A percentile compares a stretch with the other conserved stretches of the same genome.
Evolutionary conservation across 2,329 filamentous ascomycete genomes (phyloP).

Genomic region (Fusarium penzigii): DNA sequence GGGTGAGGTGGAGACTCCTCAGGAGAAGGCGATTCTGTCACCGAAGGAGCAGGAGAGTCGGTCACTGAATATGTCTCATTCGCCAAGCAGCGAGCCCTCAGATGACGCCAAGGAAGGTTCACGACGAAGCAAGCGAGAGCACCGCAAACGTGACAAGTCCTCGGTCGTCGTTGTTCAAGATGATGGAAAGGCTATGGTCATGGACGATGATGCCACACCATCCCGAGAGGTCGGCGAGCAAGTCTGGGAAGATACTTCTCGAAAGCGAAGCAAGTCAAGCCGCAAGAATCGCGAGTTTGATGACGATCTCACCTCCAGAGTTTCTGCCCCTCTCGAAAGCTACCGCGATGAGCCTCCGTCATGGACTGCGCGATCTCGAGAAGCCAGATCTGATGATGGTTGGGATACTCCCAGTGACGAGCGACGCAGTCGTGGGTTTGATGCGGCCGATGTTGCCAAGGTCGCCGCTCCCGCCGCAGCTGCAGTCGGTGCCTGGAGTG

Average conservation of each 20-base stretch:
- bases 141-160: slow-evolving; percentile 44
- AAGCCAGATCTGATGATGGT: slow-evolving; percentile 17
- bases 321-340: slow-evolving; percentile 33
- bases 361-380: slow-evolving; percentile 11
- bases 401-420: slow-evolving; percentile 11
- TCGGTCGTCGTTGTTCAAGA: slow-evolving; percentile 31
- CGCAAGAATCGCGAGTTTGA: slow-evolving; percentile 31
- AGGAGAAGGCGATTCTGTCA: slow-evolving; percentile 26
- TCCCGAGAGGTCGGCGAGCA: slow-evolving; percentile 19
- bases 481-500: slow-evolving; percentile 15
- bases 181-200: slow-evolving; percentile 19
- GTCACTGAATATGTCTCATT: slow-evolving; percentile 6
- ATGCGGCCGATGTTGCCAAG: slow-evolving; percentile 12
- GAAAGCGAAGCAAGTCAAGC: slow-evolving; percentile 37
- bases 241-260: slow-evolving; percentile 30
- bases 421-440: slow-evolving; percentile 10
- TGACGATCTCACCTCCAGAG: slow-evolving; percentile 24
- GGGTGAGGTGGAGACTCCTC: slow-evolving; percentile 48
- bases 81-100: slow-evolving; percentile 23
- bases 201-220: slow-evolving; percentile 16
- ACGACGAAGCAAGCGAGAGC: slow-evolving; percentile 36
- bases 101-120: slow-evolving; percentile 14
- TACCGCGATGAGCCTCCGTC: slow-evolving; percentile 28
- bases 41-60: slow-evolving; percentile 13
- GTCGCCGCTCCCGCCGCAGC: slow-evolving; percentile 21